phyloP scores from a whole-genome alignment of 495 filamentous ascomycete genomes.

The Xylaria grammica region DNA sequence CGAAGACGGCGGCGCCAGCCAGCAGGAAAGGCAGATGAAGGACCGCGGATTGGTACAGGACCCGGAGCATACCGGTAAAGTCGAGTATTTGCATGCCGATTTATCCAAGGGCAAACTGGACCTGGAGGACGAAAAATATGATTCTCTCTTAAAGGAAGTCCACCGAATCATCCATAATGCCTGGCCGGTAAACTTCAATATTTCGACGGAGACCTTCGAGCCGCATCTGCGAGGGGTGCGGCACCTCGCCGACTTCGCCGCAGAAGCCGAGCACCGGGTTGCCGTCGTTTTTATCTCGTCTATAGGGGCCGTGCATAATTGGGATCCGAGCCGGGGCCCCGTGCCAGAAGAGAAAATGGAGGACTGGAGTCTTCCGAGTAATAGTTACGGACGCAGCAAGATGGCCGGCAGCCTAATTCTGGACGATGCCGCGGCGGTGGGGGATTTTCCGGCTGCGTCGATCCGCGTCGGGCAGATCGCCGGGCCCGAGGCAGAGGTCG shows the following conservation, averaged over 20 bases:
- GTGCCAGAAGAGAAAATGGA: constrained; percentile 49
- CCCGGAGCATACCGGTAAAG: constrained; percentile 31
- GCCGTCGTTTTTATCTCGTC: constrained; percentile 58
- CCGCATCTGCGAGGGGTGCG: constrained; percentile 55
- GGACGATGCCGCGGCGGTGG: constrained; percentile 37
- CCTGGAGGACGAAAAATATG: constrained; percentile 39
- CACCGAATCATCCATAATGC: constrained; percentile 62
- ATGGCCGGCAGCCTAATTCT: constrained; percentile 54
- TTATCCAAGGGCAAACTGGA: constrained; percentile 48
- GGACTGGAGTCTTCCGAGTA: constrained; percentile 37
- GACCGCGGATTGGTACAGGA: constrained; percentile 37
- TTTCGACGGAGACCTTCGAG: constrained; percentile 54
- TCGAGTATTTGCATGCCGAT: constrained; percentile 54
- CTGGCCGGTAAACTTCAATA: constrained; percentile 65
- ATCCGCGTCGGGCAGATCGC: constrained; percentile 59
- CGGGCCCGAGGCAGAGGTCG: constrained; percentile 45
- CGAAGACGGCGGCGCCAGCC: constrained; percentile 32
- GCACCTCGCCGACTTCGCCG: constrained; percentile 54
- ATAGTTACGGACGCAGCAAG: constrained; percentile 61
- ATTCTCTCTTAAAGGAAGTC: constrained; percentile 35
- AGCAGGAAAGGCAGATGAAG: constrained; percentile 31
- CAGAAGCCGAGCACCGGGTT: constrained; percentile 39
- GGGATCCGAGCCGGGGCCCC: constrained; percentile 24
- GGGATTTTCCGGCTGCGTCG: constrained; percentile 44
- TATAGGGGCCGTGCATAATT: constrained; percentile 45